These are phyloP conservation scores for Pulchroboletus neoregius DNA, from an alignment of 1,284 basidiomycete species.

Conservation along the genomic window DNA sequence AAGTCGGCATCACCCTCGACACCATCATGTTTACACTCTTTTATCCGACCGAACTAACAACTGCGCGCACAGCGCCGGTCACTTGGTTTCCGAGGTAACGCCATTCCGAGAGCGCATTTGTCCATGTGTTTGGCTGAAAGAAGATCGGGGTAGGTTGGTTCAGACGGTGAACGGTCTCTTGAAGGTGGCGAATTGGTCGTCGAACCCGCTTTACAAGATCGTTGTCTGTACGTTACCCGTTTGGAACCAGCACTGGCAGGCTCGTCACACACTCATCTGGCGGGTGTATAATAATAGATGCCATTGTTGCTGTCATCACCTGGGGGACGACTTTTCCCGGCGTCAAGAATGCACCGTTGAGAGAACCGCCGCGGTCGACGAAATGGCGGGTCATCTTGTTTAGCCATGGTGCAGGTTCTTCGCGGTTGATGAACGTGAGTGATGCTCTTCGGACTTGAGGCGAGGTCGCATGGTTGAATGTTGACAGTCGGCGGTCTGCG, in stretches of 20 bases:
- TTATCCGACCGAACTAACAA: slow-evolving; percentile 34
- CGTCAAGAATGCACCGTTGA: slow-evolving; percentile 33
- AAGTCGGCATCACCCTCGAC: slow-evolving; percentile 33
- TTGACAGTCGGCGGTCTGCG: slow-evolving; percentile 33
- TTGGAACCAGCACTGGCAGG: neutral
- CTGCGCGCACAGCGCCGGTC: slow-evolving; percentile 9
- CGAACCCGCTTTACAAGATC: slow-evolving; percentile 28
- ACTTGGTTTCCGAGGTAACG: slow-evolving; percentile 32
- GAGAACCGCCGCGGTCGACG: slow-evolving; percentile 14
- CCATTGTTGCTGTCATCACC: slow-evolving; percentile 33
- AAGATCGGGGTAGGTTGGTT: slow-evolving; percentile 22
- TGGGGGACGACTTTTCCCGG: slow-evolving; percentile 39
- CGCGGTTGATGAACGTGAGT: slow-evolving; percentile 37
- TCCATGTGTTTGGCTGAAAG: neutral
- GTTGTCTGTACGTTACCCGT: slow-evolving; percentile 12
- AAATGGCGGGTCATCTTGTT: slow-evolving; percentile 40
- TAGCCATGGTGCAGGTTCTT: slow-evolving; percentile 39
- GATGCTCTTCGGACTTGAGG: neutral
- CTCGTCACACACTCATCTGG: neutral
- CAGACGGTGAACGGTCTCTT: slow-evolving; percentile 38
- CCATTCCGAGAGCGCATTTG: neutral
- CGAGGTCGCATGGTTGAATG: neutral
- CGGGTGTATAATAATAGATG: slow-evolving; percentile 12
- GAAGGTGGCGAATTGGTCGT: slow-evolving; percentile 35
- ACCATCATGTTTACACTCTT: slow-evolving; percentile 39